Evolutionary conservation across 306 rosid genomes (phyloP).

Genomic region (Begonia loranthoides): DNA sequence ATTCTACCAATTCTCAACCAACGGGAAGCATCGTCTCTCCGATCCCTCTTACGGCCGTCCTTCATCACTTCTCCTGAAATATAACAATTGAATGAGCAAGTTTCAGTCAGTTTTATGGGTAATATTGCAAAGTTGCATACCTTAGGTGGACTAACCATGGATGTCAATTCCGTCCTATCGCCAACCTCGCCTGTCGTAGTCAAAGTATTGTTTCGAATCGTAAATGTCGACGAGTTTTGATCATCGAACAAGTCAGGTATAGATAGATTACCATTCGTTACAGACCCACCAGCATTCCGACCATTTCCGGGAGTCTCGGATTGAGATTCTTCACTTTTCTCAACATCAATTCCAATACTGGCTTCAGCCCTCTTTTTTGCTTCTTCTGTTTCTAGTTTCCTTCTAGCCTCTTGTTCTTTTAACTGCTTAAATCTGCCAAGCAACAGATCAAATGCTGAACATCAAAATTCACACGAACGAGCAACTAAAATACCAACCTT

Average conservation of each 20-base stretch:
- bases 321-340: constrained; percentile 20
- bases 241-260: constrained; percentile 26
- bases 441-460: constrained; percentile 10
- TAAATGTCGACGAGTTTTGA: constrained; percentile 21
- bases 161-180: constrained; percentile 9
- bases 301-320: constrained; percentile 19
- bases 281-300: constrained; percentile 27
- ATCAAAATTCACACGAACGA: constrained; percentile 6
- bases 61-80: too few species aligned
- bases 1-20: too few species aligned
- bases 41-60: too few species aligned
- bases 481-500: constrained; percentile 35
- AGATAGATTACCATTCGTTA: constrained; percentile 37
- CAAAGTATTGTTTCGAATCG: constrained; percentile 21
- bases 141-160: too few species aligned
- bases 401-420: constrained; percentile 75
- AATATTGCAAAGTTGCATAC: too few species aligned
- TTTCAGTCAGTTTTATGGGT: too few species aligned
- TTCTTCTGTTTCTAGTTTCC: constrained; percentile 59
- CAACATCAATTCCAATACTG: constrained; percentile 22
- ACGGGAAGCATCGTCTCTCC: too few species aligned
- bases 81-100: too few species aligned
- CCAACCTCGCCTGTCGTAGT: constrained; percentile 11
- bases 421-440: constrained; percentile 60
- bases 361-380: constrained; percentile 52